Evolutionary conservation across 495 filamentous ascomycete genomes (phyloP).

Genomic region (Xylaria scruposa): DNA sequence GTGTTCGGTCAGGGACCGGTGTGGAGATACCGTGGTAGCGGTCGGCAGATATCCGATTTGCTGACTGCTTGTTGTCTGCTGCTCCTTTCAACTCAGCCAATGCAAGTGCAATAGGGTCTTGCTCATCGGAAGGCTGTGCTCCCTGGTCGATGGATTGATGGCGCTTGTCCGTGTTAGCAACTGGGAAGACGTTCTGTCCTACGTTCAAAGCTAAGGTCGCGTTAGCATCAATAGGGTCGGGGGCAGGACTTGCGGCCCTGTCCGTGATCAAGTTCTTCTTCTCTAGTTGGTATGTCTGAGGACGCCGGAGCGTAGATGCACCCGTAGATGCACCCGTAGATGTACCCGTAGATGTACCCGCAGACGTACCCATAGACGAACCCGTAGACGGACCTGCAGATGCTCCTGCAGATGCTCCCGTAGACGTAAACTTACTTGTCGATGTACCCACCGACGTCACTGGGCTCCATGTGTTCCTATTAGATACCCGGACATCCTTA

Average conservation of each 20-base stretch:
- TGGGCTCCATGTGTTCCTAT: constrained; percentile 68
- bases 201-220: constrained; percentile 96
- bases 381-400: no score
- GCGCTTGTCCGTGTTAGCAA: constrained; percentile 76
- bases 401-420: no score
- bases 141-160: constrained; percentile 43
- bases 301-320: constrained; percentile 32
- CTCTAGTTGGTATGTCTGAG: constrained; percentile 16
- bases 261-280: constrained; percentile 48
- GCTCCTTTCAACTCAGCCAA: constrained; percentile 91
- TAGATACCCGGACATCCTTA: constrained; percentile 57
- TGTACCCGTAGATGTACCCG: constrained; percentile 17
- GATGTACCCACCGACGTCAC: constrained; percentile 28
- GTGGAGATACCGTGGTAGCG: constrained; percentile 90
- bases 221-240: constrained; percentile 91
- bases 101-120: constrained; percentile 89
- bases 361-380: constrained; percentile 19
- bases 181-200: constrained; percentile 95
- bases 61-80: constrained; percentile 69
- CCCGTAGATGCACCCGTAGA: constrained; percentile 21
- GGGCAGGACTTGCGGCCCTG: constrained; percentile 71
- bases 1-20: constrained; percentile 65
- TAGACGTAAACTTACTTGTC: no score
- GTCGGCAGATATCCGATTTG: constrained; percentile 86
- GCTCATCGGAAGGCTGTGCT: constrained; percentile 47